Base-by-base conservation (phyloP, 2,329 filamentous ascomycete species). In the Hirsutella minnesotensis region DNA sequence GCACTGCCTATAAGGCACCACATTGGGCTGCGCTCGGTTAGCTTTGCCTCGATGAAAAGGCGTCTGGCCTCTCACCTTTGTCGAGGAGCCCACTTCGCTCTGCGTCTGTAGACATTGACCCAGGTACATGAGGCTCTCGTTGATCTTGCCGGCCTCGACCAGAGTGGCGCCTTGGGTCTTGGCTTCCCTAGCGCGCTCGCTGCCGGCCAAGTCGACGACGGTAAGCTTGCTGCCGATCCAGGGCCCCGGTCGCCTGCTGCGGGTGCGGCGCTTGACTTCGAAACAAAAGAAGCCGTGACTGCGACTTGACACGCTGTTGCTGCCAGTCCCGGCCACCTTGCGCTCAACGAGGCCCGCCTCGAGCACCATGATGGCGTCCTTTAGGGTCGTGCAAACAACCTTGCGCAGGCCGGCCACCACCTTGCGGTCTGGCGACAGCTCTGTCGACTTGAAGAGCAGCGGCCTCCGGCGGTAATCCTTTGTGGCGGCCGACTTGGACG, bases 31-130 rank as follows among this genome's bases (percentile, higher is more conserved):
- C 39, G 3, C n/a, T 18, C 33, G 20, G 30, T 43, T n/a, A 20
- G 21, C 12, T n/a, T 40, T 18, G 5, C 12, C 21, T 24, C 9
- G 15, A 21, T 12, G 15, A 39, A 33, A 10, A 21, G 27, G 19
- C 5, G 8, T 5, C 22, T 30, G 34, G 33, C 33, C 13, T 46
- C 58, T 38, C 69, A 86, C 84, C 75, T 86, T 90, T 57, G 74
- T 78, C 12, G 79, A 81, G 48, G 72, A 81, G 36, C 81, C 80
- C 27, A 81, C 73, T 53, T 90, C 86, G 46, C 83, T 89, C 60
- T 95, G 90, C 73, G 95, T 90, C 59, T 96, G 90, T 53, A 98
- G 74, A 58, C 92, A 98, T 57, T 96, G 92, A 0, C 92, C 92
- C 1, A 98, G 74, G 59, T 95, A 96, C 92, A 98, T 98, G 57